Evolutionary conservation across 345 rosid genomes (phyloP), one percentile per base, ranked within the genome.

Genomic region (Carallia brachiata): DNA sequence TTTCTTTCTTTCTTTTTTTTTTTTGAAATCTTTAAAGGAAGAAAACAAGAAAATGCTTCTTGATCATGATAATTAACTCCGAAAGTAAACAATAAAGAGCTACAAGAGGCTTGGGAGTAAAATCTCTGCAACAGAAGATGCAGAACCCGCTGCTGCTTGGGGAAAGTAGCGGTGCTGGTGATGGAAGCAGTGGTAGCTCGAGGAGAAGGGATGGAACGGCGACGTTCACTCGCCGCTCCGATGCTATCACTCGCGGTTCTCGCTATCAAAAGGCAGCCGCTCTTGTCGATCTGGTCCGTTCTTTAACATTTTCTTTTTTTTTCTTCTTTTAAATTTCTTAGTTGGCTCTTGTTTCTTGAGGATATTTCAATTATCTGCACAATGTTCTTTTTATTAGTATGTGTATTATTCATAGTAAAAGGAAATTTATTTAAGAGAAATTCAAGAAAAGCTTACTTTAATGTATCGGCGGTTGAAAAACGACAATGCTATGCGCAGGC

Each of bases 211-310:
- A 79, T 58, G 62, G 32, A 7, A 19, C 83, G 73, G 4, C 58
- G 73, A 2, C 67, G 30, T 82, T 74, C 54, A 10, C 50, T 55
- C 92, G 91, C 71, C 89, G 87, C 50, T 83, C 90, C 61, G 86
- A 87, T 57, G 99, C 99, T 37, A 87, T 95, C 73, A 69, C 97
- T 4, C 75, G 77, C 62, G 99, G 98, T 73, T 85, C 97, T 61
- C 74, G 80, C 62, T 90, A 70, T 69, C 96, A 95, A 81, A 87
- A 84, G 70, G 99, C 98, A n/a, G 99, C 99, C 60, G 98, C 99
- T 5, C 91, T 95, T 59, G 97, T 92, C 75, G 99, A 95, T 87
- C 93, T 95, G 87, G 99, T 94, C 28, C 63, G 32, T 6, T 63
- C 52, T 68, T 54, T 58, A 58, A 6, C 36, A 6, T 50, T 40